Evolutionary conservation across 176 grass and related monocot genomes (phyloP).

Genomic region (Rhipidocladum racemiflorum): DNA sequence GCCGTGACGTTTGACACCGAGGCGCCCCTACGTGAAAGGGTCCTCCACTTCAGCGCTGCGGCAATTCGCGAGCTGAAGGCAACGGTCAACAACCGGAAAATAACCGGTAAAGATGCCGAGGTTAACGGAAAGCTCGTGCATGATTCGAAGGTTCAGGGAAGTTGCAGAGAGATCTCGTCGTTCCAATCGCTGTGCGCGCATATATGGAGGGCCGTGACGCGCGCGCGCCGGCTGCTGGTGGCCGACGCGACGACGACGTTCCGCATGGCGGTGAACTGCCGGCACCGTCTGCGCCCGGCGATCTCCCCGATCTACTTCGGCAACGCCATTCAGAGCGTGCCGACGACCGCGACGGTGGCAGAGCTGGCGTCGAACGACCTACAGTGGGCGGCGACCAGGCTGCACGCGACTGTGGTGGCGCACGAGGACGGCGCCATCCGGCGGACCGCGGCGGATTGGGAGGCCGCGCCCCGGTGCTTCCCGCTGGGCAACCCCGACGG

Average conservation of each 20-base stretch:
- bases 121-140: conserved; percentile 52
- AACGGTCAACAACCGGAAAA: conserved; percentile 43
- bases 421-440: conserved; percentile 57
- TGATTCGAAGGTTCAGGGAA: conserved; percentile 34
- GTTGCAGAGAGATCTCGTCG: conserved; percentile 50
- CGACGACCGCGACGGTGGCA: conserved; percentile 56
- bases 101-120: conserved; percentile 19
- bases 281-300: conserved; percentile 66
- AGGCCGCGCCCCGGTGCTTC: conserved; percentile 77
- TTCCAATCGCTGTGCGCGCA: conserved; percentile 84
- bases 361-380: conserved; percentile 57
- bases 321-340: conserved; percentile 90
- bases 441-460: conserved; percentile 64
- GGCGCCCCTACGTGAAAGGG: conserved; percentile 62
- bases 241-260: conserved; percentile 52
- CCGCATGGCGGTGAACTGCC: conserved; percentile 94
- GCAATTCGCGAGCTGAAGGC: conserved; percentile 63
- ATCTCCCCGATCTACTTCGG: conserved; percentile 76
- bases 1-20: conserved; percentile 74
- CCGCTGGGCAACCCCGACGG: conserved; percentile 92
- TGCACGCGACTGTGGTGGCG: conserved; percentile 56
- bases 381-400: conserved; percentile 52
- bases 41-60: conserved; percentile 67
- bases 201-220: conserved; percentile 75
- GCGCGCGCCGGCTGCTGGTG: conserved; percentile 45